Base-by-base conservation (phyloP, 176 grass and related monocot genomes). In the Musa troglodytarum region DNA sequence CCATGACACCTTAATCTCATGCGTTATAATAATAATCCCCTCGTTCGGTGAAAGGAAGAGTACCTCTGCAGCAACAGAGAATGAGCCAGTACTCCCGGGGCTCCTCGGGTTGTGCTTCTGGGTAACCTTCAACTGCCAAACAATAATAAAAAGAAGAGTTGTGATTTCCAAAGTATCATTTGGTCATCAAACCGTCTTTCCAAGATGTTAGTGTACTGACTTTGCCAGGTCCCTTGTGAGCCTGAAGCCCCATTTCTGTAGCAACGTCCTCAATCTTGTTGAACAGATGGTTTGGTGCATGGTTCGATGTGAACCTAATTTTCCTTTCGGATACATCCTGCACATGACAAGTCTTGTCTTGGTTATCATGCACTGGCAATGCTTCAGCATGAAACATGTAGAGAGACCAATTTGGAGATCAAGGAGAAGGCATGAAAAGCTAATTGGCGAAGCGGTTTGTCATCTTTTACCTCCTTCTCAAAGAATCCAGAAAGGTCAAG, bases 401-500 rank as follows among this genome's bases (percentile, higher is more conserved):
- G 93, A 96, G 78, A 90, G 82, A 86, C 86, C 89, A 71, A 92
- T 34, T 34, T 5, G 29, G 29, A 34, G 29, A 34, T 5, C 3
- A 6, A 43, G 34, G 34, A 43, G 34, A 43, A 43, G 34, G 6
- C 34, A 43, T 43, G 4, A 43, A 43, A 43, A 43, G 4, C 34
- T 43, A 0, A 43, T 43, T 6, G 34, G 6, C 4, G 34, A 43
- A 43, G 34, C 34, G 6, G 34, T 43, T 43, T 6, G 34, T 0
- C 34, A 6, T 29, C 10, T 11, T 74, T 74, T 74, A 99, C 95
- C 81, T 99, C 95, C 81, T 92, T 82, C 84, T 99, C 95, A 25
- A 99, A 99, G 76, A 99, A 89, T 11, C 95, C 95, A 14, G 95
- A 99, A 84, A 99, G 83, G 84, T 94, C 95, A 67, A 99, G 91